Evolutionary conservation across 2,329 filamentous ascomycete species (phyloP).

Genomic region (Coniochaeta prunicola): DNA sequence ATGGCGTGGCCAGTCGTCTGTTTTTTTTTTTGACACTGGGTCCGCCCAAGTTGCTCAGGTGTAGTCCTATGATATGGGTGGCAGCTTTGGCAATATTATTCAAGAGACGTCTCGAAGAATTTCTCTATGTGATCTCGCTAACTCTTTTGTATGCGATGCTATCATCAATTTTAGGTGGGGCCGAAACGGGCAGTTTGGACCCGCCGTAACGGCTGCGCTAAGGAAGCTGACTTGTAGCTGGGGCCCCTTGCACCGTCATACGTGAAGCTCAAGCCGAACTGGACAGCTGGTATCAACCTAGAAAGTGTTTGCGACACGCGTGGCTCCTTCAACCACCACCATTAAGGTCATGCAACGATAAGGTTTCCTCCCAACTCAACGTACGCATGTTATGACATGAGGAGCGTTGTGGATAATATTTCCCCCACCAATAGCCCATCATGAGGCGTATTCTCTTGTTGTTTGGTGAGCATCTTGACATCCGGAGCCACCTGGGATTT

Average conservation of each 20-base stretch:
- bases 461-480: constrained; percentile 28
- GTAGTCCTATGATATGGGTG: not conserved
- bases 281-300: constrained; percentile 14
- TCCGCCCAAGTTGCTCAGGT: not conserved
- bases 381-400: constrained; percentile 13
- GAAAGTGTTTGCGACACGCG: not conserved
- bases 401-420: constrained; percentile 5
- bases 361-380: not conserved
- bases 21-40: no score
- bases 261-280: constrained; percentile 5
- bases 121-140: not conserved
- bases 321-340: not conserved
- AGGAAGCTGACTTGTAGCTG: constrained; percentile 1
- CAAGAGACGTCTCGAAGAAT: not conserved
- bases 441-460: constrained; percentile 34
- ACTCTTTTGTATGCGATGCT: not conserved
- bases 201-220: not conserved
- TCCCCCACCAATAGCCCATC: constrained; percentile 19
- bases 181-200: not conserved
- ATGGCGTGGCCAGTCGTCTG: not conserved
- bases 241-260: not conserved
- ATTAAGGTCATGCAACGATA: constrained; percentile 2
- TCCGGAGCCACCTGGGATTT: constrained; percentile 6
- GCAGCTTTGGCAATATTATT: not conserved
- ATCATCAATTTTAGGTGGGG: not conserved